Base-by-base conservation (phyloP, 495 filamentous ascomycete species). In the Xylaria longipes region DNA sequence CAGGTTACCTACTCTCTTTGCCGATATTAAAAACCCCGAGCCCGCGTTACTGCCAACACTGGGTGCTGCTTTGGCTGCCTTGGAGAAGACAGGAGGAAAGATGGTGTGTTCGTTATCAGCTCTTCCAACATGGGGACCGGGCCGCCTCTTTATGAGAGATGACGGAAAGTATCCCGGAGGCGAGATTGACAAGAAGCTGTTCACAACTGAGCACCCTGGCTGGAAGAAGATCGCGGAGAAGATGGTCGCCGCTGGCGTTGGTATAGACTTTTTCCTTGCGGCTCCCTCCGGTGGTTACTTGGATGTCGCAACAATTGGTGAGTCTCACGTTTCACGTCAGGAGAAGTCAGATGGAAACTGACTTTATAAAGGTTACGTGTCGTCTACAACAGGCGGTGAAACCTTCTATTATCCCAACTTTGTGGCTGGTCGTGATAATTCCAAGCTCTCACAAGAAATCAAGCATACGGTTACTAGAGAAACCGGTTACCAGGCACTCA, bases 351-450 rank as follows among this genome's bases (percentile, higher is more conserved):
- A 57, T 46, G 8, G 37, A 65, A 56, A 65, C 78, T 75, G 63
- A 71, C 80, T 76, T 74, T 48, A 20, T 7, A 67, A 58, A 89
- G 89, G 92, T 48, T 88, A 93, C 80, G 87, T 94, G 20, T 85
- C 92, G 8, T 88, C 92, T 33, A 88, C 91, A 11, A 97, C 92
- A 4, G 96, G 97, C 69, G 96, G 96, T 57, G 97, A 98, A 80
- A 93, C 89, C 0, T 98, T 92, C 82, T 97, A 96, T 84, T 99
- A 97, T 74, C 94, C 96, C 22, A 98, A 97, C 77, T 99, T 97
- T 84, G 89, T 97, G 69, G 89, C 91, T 15, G 93, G 92, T 6
- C 89, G 96, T 17, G 96, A 99, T 78, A 88, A 89, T 41, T 84
- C 91, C 69, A 96, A 94, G 82, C 84, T 98, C n/a, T 90, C 89